Evolutionary conservation across 495 filamentous ascomycete species (phyloP), one percentile per base, ranked within the genome.

Genomic region (Penicillium samsonianum): DNA sequence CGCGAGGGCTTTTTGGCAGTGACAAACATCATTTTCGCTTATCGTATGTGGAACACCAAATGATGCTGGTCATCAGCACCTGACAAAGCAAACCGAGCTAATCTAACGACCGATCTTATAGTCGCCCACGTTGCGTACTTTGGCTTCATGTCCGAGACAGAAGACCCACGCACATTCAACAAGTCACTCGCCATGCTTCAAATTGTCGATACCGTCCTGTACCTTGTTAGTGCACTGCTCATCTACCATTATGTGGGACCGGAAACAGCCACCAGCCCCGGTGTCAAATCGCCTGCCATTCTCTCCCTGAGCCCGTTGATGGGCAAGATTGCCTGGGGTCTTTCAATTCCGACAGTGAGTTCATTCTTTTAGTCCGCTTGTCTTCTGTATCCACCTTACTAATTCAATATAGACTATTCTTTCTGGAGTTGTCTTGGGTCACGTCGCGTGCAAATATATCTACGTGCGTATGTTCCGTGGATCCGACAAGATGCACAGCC

Each of bases 171-270:
- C 20, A 82, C 87, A 57, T 90, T 82, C 65, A 75, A 77, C 53
- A 89, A 88, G 69, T 80, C 88, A 0, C 80, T 91, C 23, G 77
- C 77, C 30, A 67, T 84, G 47, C 82, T 90, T 2, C 86, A 89
- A 62, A 65, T 80, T 50, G 75, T 81, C 33, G 87, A 90, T 60
- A 87, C 83, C 16, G 58, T 79, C 53, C 78, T 92, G 47, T 92
- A 94, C 67, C 50, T 73, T 17, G 65, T 75, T 38, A 69, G 68
- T 3, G 68, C 75, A 2, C 54, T 78, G 22, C 58, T 78, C 3
- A 84, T 90, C 61, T 95, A 93, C 72, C 71, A 69, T 65, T 95
- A 84, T 65, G 84, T 85, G 9, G 90, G 91, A n/a, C 70, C 69
- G 4, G 71, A 76, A 16, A 42, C 40, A 17, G 40, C n/a, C 40